A percentile compares a stretch with the other conserved stretches of the same genome.
Evolutionary conservation across 2,329 filamentous ascomycete species (phyloP).

Genomic region (Didymella sp.): DNA sequence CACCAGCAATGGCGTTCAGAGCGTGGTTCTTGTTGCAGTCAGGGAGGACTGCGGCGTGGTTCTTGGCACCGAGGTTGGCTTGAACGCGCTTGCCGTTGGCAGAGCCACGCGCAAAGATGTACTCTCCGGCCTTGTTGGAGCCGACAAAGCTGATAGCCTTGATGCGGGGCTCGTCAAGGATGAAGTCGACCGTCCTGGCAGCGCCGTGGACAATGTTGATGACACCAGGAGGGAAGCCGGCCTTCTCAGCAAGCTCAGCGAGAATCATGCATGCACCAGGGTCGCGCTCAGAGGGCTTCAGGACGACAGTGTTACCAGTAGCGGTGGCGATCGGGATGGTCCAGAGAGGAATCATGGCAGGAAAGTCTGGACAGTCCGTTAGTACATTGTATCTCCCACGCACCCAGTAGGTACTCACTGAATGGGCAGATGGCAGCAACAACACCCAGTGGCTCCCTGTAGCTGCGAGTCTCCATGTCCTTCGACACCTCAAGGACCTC

Average conservation of each 20-base stretch:
- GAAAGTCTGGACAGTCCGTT: conserved; percentile 69
- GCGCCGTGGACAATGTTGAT: conserved; percentile 84
- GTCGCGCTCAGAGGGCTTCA: conserved; percentile 87
- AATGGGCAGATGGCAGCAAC: conserved; percentile 87
- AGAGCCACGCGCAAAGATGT: conserved; percentile 79
- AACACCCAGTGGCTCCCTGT: conserved; percentile 81
- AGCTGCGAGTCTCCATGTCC: conserved; percentile 88
- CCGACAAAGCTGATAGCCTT: conserved; percentile 89
- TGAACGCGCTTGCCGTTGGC: conserved; percentile 89
- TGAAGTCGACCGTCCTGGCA: conserved; percentile 82
- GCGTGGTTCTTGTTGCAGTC: conserved; percentile 93
- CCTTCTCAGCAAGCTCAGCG: conserved; percentile 78
- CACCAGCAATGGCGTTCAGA: conserved; percentile 81
- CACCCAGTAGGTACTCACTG: conserved; percentile 61
- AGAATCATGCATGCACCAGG: conserved; percentile 86
- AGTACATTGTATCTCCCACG: conserved; percentile 22
- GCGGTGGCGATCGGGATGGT: conserved; percentile 84
- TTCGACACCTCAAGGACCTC: conserved; percentile 85
- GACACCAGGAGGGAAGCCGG: conserved; percentile 81
- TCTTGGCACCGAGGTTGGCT: conserved; percentile 87
- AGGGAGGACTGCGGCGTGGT: conserved; percentile 82
- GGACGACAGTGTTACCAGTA: conserved; percentile 81
- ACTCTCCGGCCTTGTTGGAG: conserved; percentile 86
- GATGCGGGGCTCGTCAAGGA: conserved; percentile 83
- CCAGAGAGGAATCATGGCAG: conserved; percentile 93